Percentiles rank a stretch among this genome's conserved stretches.
Conservation (phyloP, 371 early-diverging fungal genomes). For the Smittium culicis region DNA sequence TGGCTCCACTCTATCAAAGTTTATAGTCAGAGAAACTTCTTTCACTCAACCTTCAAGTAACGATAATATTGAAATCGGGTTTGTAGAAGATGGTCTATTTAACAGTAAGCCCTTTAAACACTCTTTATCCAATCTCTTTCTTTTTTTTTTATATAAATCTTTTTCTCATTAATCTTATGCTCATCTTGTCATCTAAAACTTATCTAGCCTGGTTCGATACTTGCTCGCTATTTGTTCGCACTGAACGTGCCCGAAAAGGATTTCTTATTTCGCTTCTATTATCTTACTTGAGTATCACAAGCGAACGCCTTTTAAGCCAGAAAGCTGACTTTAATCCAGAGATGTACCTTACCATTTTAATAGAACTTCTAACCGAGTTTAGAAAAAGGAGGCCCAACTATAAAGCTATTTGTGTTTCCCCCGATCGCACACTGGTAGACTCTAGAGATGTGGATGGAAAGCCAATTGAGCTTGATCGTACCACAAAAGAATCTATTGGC, state of each 20-base stretch:
- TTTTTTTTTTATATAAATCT: neutral
- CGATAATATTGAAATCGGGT: conserved; percentile 28
- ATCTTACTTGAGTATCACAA: conserved; percentile 23
- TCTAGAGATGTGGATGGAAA: conserved; percentile 9
- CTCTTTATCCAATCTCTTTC: conserved; percentile 1
- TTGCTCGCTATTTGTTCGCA: conserved; percentile 23
- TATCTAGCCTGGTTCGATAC: conserved; percentile 15
- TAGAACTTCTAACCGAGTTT: conserved; percentile 31
- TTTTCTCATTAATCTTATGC: conserved; percentile 6
- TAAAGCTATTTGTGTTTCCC: conserved; percentile 24
- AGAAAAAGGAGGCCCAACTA: conserved; percentile 34
- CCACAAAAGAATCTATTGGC: conserved; percentile 32
- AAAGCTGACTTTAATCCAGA: conserved; percentile 32
- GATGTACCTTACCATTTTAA: conserved; percentile 23
- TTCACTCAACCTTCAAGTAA: conserved; percentile 3
- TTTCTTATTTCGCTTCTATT: conserved; percentile 20
- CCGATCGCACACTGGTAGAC: conserved; percentile 13
- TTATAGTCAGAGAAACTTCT: conserved; percentile 20
- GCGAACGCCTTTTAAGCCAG: conserved; percentile 27
- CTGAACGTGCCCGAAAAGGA: conserved; percentile 23
- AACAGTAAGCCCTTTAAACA: conserved; percentile 14
- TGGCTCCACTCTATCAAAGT: conserved; percentile 24
- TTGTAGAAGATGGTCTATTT: conserved; percentile 29
- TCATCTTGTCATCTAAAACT: neutral
- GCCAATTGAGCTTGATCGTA: conserved; percentile 19